A percentile compares a stretch with the other conserved stretches of the same genome.
Evolutionary conservation across 768 basidiomycete species (phyloP).

Genomic region (Agrocybe pediades): DNA sequence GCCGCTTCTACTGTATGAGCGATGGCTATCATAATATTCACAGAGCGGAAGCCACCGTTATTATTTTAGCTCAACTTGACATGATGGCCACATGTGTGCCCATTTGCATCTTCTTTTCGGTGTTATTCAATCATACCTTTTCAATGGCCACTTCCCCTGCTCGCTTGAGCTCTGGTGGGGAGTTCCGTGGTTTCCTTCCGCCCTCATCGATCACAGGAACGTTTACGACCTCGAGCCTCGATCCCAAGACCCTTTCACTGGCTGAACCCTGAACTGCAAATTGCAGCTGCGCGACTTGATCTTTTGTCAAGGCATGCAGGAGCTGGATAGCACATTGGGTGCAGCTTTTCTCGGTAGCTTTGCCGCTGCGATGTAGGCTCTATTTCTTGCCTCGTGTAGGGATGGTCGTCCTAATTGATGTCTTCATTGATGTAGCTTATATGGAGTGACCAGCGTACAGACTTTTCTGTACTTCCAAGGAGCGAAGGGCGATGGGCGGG

Average conservation of each 20-base stretch:
- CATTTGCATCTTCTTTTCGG: neutral
- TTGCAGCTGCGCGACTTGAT: neutral
- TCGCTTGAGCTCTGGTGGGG: neutral
- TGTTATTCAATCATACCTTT: neutral
- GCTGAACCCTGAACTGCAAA: no score
- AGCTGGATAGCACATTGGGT: slow-evolving; percentile 15
- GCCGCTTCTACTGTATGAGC: no score
- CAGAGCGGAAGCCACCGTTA: no score
- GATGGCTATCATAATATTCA: no score
- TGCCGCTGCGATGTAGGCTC: slow-evolving; percentile 12
- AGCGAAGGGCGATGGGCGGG: slow-evolving; percentile 8
- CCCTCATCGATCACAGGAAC: neutral
- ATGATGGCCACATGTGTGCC: neutral
- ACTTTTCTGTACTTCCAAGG: slow-evolving; percentile 22
- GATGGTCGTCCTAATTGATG: neutral
- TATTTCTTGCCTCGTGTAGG: neutral
- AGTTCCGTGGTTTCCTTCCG: no score
- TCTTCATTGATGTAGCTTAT: slow-evolving; percentile 7
- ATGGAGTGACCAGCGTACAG: slow-evolving; percentile 22
- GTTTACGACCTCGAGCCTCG: no score
- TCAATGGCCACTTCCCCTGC: neutral
- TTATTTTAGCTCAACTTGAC: neutral
- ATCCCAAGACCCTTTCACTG: no score
- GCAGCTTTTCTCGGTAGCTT: slow-evolving; percentile 17
- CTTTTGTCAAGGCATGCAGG: neutral